Evolutionary conservation across 83 land plant species (phyloP).

Genomic region (Picea abies): DNA sequence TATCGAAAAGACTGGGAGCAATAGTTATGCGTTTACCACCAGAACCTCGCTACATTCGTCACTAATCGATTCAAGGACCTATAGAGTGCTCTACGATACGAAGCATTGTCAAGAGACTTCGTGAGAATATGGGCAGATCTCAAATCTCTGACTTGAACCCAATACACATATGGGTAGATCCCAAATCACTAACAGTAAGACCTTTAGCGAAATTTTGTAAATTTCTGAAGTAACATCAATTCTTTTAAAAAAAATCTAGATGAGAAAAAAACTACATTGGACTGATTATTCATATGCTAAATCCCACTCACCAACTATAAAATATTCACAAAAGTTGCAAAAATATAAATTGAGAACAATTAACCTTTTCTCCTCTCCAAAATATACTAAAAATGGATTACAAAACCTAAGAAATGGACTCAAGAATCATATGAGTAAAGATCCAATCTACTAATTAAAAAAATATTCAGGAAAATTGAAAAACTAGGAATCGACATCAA

Average conservation of each 20-base stretch:
- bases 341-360: neutral
- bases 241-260: too few relatives aligned
- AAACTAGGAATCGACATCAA: neutral
- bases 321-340: neutral
- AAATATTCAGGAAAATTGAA: neutral
- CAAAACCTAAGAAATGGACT: too few relatives aligned
- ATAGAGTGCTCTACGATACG: constrained; percentile 50
- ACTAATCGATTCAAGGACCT: constrained; percentile 58
- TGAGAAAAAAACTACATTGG: neutral
- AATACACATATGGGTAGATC: too few relatives aligned
- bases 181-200: too few relatives aligned
- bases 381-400: too few relatives aligned
- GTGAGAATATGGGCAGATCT: neutral
- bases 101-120: neutral
- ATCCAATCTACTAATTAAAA: too few relatives aligned
- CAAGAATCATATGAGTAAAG: too few relatives aligned
- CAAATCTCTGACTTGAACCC: too few relatives aligned
- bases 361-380: neutral
- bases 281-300: constrained; percentile 2
- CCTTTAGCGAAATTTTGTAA: too few relatives aligned
- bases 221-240: too few relatives aligned
- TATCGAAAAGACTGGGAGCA: too few relatives aligned
- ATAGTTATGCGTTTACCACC: constrained; percentile 3
- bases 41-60: neutral
- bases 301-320: neutral